These are phyloP conservation scores for Aspergillus candidus DNA, from an alignment of 2,329 filamentous ascomycete genomes.

Conservation along the genomic window DNA sequence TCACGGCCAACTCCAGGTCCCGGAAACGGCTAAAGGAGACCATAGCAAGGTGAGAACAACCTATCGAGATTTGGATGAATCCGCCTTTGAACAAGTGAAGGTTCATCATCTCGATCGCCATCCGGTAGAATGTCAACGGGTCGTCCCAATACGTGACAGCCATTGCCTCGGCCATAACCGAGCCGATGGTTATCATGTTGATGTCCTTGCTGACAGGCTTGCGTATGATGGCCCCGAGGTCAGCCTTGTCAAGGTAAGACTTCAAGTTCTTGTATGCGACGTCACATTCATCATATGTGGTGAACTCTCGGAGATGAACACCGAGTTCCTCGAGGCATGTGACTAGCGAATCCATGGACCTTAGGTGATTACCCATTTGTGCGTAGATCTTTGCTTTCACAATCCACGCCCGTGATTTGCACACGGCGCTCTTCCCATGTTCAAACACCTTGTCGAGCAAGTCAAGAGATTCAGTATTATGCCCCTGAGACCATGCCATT, in stretches of 20 bases:
- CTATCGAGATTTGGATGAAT: slow-evolving; percentile 53
- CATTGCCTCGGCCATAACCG: slow-evolving; percentile 54
- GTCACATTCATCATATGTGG: slow-evolving; percentile 72
- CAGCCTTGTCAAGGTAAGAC: slow-evolving; percentile 55
- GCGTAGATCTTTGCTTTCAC: slow-evolving; percentile 73
- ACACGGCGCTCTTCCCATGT: slow-evolving; percentile 64
- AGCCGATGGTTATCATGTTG: slow-evolving; percentile 42
- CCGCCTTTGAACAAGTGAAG: slow-evolving; percentile 50
- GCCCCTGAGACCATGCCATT: slow-evolving; percentile 72
- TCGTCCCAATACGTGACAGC: slow-evolving; percentile 57
- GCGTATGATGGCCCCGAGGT: slow-evolving; percentile 37
- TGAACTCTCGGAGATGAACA: slow-evolving; percentile 58
- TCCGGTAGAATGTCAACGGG: slow-evolving; percentile 53
- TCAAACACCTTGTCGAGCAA: slow-evolving; percentile 65
- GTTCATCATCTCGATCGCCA: slow-evolving; percentile 53
- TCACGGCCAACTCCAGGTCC: slow-evolving; percentile 49
- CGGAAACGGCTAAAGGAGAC: slow-evolving; percentile 54
- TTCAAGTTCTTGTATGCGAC: slow-evolving; percentile 60
- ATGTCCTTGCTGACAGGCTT: slow-evolving; percentile 40
- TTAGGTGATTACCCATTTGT: slow-evolving; percentile 63
- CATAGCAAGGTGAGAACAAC: slow-evolving; percentile 53
- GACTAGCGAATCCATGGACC: slow-evolving; percentile 64
- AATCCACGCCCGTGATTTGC: slow-evolving; percentile 79
- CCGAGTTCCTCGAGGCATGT: slow-evolving; percentile 65
- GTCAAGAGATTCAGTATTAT: slow-evolving; percentile 60